Evolutionary conservation across 495 filamentous ascomycete genomes (phyloP), one percentile per base, ranked within the genome.

Genomic region (Oleoguttula mirabilis): DNA sequence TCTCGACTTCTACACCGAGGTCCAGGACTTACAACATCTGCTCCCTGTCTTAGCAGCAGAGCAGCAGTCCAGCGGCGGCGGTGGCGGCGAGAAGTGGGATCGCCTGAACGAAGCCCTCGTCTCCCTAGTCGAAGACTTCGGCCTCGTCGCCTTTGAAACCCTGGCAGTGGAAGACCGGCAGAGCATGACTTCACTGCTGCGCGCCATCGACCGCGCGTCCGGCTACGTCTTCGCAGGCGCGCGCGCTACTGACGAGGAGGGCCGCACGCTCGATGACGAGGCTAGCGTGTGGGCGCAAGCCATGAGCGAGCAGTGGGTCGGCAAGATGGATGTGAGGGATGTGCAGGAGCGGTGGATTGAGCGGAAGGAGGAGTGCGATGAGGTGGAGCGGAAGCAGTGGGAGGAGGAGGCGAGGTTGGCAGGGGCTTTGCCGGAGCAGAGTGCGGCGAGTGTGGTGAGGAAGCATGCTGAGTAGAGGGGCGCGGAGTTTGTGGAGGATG

Each of bases 271-370:
- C 1, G 40, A 44, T 8, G 49, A 48, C 36, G 49, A 43, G 34
- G 43, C 49, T 2, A 60, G 75, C 20, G 71, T 96, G 14, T 98
- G 90, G 90, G 81, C 90, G 56, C 74, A 95, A 32, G 86, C 90
- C 1, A 88, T 95, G 71, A 76, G 88, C 16, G 85, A 94, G 47
- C 85, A 85, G 21, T 50, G 43, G 48, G 66, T 77, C 43, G 77
- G 79, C 12, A 67, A 74, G 44, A 77, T 88, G 74, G 84, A 90
- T 58, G 73, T 83, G 2, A 66, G 73, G 34, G 90, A 98, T 62
- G 76, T 95, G 49, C 87, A 98, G 60, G 90, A 98, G 63, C 66
- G 90, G 53, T 98, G 90, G 90, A 56, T 98, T 8, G 87, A 94
- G 62, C 66, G 76, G 23, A 88, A 84, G 56, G 90, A 93, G 10